Evolutionary conservation across 306 rosid species (phyloP), one percentile per base, ranked within the genome.

Genomic region (Alnus rubra): DNA sequence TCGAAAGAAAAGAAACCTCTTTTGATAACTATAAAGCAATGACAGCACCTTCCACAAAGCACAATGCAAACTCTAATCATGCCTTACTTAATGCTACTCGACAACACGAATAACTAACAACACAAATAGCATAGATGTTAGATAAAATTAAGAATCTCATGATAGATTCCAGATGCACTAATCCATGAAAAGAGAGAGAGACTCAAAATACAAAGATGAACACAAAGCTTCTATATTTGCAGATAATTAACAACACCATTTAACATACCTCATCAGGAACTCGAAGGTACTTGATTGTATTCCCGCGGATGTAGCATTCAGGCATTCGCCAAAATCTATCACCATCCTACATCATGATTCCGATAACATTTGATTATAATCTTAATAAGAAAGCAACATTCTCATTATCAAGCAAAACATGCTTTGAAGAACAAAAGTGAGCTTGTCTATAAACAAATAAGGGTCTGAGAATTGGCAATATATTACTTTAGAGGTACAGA

Each of bases 241-340:
- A 67, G 72, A 67, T 39, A 18, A 42, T n/a, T 42, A 67, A 67
- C 18, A 73, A n/a, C 23, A 9, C 3, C 15, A 15, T 1, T 33
- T 65, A 30, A 30, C 86, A 73, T 74, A 95, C 99, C 98, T 95
- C 99, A 83, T 95, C 99, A 54, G 99, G 99, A 83, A 95, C 99
- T 69, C 99, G 87, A 65, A 95, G 97, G 74, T 95, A 95, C 90
- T 95, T 95, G 55, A 95, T 95, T 0, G 99, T 95, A 77, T 95
- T 95, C 23, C 99, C 99, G 6, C 99, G 96, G 48, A 95, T 91
- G 78, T 95, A 95, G 84, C 98, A 95, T 81, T 95, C 99, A 4
- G 98, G 98, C 99, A 91, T 95, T 37, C 99, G 88, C 99, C 99
- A 95, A 90, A 95, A 95, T 78, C 98, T 88, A 76, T 95, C 99